These are phyloP conservation scores for Penicillium steckii DNA, from an alignment of 495 filamentous ascomycete species.

Conservation along the genomic window DNA sequence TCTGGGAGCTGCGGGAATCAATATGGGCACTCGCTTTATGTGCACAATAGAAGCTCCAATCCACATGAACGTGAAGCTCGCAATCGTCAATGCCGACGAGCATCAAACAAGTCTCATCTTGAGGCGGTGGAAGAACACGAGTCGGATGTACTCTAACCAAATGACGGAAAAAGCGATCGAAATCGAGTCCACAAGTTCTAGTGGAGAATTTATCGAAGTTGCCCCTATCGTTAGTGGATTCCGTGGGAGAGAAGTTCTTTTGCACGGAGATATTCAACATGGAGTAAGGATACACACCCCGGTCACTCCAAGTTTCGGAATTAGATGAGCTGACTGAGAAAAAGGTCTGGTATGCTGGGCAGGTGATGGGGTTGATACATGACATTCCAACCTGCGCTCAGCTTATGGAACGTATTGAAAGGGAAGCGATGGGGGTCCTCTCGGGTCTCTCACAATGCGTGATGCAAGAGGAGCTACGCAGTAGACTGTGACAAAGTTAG, in stretches of 20 bases:
- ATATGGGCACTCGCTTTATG: constrained; percentile 94
- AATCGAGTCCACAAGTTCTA: constrained; percentile 79
- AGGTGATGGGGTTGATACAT: neutral
- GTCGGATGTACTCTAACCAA: constrained; percentile 84
- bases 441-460: too few relatives aligned
- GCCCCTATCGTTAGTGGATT: constrained; percentile 89
- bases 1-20: constrained; percentile 91
- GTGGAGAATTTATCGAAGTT: constrained; percentile 89
- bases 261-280: constrained; percentile 86
- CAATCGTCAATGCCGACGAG: constrained; percentile 86
- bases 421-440: too few relatives aligned
- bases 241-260: constrained; percentile 87
- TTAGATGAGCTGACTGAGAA: too few relatives aligned
- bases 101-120: constrained; percentile 87
- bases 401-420: neutral
- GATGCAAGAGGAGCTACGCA: too few relatives aligned
- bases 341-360: neutral
- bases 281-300: constrained; percentile 76
- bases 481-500: too few relatives aligned
- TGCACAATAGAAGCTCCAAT: constrained; percentile 90
- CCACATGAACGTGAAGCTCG: constrained; percentile 87
- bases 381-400: neutral
- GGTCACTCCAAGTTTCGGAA: too few relatives aligned
- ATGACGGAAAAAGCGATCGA: constrained; percentile 75
- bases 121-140: constrained; percentile 91